A percentile compares a stretch with the other conserved stretches of the same genome.
Evolutionary conservation across 768 basidiomycete species (phyloP).

Genomic region (Tylopilus intermedius): DNA sequence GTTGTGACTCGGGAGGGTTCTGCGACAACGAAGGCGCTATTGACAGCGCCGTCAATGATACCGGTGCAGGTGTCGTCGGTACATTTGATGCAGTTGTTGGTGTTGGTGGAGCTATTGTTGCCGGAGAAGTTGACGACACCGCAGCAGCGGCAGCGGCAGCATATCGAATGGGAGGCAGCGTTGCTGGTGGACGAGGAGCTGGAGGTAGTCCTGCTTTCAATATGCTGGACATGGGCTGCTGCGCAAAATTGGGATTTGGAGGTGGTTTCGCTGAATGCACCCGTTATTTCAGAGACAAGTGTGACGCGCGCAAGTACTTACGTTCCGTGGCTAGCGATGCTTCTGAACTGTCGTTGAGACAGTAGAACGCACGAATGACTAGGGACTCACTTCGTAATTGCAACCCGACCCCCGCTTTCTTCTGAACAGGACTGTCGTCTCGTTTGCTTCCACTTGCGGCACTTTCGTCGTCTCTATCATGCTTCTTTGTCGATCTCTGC

Average conservation of each 20-base stretch:
- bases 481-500: slow-evolving; percentile 69
- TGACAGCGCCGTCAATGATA: slow-evolving; percentile 37
- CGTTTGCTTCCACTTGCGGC: slow-evolving; percentile 64
- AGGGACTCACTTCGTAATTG: slow-evolving; percentile 65
- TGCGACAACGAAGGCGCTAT: slow-evolving; percentile 34
- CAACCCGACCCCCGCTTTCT: slow-evolving; percentile 63
- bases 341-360: slow-evolving; percentile 41
- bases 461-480: slow-evolving; percentile 68
- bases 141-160: slow-evolving; percentile 78
- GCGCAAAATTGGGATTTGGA: slow-evolving; percentile 74
- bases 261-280: slow-evolving; percentile 51
- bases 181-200: slow-evolving; percentile 46
- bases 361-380: slow-evolving; percentile 3
- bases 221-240: slow-evolving; percentile 72
- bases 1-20: slow-evolving; percentile 31
- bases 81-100: slow-evolving; percentile 37
- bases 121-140: slow-evolving; percentile 23
- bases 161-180: slow-evolving; percentile 80
- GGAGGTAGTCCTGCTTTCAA: slow-evolving; percentile 69
- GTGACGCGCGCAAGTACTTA: slow-evolving; percentile 29
- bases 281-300: slow-evolving; percentile 5
- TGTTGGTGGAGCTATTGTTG: slow-evolving; percentile 20
- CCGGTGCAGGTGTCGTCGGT: slow-evolving; percentile 30
- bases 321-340: slow-evolving; percentile 59
- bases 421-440: slow-evolving; percentile 73